These are phyloP conservation scores for Phytopythium vexans DNA, from an alignment of 352 stramenopile species.

Conservation along the genomic window DNA sequence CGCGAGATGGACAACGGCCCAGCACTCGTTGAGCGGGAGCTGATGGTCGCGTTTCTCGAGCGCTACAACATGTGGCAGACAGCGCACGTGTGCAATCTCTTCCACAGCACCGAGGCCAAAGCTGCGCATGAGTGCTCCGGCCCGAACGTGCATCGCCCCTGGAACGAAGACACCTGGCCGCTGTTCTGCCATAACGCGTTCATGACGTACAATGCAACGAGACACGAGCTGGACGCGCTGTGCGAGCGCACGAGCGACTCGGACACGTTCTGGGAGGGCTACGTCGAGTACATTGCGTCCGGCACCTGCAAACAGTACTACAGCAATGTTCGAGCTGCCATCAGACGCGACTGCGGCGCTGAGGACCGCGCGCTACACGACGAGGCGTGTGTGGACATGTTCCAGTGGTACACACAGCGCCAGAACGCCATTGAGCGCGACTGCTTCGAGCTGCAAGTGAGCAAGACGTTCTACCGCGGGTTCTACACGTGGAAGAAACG, in stretches of 20 bases:
- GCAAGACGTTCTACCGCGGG: slow-evolving; percentile 5
- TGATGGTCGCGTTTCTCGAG: slow-evolving; percentile 28
- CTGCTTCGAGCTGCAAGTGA: slow-evolving; percentile 28
- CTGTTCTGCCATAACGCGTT: slow-evolving; percentile 64
- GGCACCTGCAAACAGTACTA: slow-evolving; percentile 64
- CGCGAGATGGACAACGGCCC: slow-evolving; percentile 1
- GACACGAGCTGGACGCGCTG: slow-evolving; percentile 39
- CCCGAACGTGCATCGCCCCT: slow-evolving; percentile 32
- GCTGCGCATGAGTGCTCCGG: slow-evolving; percentile 42
- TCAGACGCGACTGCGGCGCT: slow-evolving; percentile 20
- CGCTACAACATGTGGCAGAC: slow-evolving; percentile 50
- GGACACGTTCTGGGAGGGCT: slow-evolving; percentile 59
- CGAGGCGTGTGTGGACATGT: slow-evolving; percentile 30
- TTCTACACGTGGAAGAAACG: slow-evolving; percentile 6
- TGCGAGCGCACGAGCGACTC: slow-evolving; percentile 41
- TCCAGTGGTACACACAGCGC: slow-evolving; percentile 48
- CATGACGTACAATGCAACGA: slow-evolving; percentile 37
- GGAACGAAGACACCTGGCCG: slow-evolving; percentile 41
- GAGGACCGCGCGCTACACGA: slow-evolving; percentile 1
- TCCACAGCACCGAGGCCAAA: slow-evolving; percentile 46
- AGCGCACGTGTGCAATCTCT: slow-evolving; percentile 38
- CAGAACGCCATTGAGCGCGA: slow-evolving; percentile 38
- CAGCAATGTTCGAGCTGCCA: slow-evolving; percentile 33
- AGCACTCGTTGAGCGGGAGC: not conserved
- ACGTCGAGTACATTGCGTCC: slow-evolving; percentile 47